Evolutionary conservation across 2,329 filamentous ascomycete species (phyloP).

Genomic region (Raffaelea albimanens): DNA sequence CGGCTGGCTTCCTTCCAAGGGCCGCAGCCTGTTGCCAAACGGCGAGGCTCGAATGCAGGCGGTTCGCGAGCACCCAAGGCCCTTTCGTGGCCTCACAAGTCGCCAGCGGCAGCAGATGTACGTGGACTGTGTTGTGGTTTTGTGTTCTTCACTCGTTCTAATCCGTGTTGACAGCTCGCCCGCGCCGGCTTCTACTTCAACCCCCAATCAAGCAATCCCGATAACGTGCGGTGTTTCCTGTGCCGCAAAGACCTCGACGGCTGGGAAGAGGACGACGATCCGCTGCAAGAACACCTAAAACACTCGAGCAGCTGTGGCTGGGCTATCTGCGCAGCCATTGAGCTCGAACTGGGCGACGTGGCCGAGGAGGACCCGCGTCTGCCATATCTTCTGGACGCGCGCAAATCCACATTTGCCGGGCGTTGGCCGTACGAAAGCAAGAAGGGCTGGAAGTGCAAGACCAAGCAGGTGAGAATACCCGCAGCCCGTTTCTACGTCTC

Average conservation of each 20-base stretch:
- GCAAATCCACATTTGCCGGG: slow-evolving; percentile 73
- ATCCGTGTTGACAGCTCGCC: slow-evolving; percentile 55
- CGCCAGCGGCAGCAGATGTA: slow-evolving; percentile 56
- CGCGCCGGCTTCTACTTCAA: slow-evolving; percentile 86
- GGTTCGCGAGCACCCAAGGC: slow-evolving; percentile 48
- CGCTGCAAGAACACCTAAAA: slow-evolving; percentile 74
- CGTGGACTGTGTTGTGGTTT: slow-evolving; percentile 19
- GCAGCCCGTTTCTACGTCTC: background rate
- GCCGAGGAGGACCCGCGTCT: slow-evolving; percentile 65
- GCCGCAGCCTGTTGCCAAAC: slow-evolving; percentile 53
- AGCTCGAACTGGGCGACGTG: slow-evolving; percentile 52
- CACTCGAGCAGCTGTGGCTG: slow-evolving; percentile 79
- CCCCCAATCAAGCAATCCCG: slow-evolving; percentile 63
- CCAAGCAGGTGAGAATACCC: slow-evolving; percentile 57
- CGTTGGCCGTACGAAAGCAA: slow-evolving; percentile 86
- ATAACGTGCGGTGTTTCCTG: slow-evolving; percentile 85
- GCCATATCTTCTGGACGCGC: slow-evolving; percentile 62
- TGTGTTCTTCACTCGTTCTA: slow-evolving; percentile 13
- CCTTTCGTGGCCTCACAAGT: slow-evolving; percentile 69
- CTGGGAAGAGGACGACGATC: slow-evolving; percentile 83
- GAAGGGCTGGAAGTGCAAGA: slow-evolving; percentile 82
- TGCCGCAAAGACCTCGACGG: slow-evolving; percentile 79
- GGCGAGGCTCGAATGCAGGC: slow-evolving; percentile 58
- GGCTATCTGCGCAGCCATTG: slow-evolving; percentile 62
- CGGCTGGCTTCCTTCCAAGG: slow-evolving; percentile 73